Conservation (phyloP, 2,329 filamentous ascomycete species). For the Phaeoacremonium minimum region DNA sequence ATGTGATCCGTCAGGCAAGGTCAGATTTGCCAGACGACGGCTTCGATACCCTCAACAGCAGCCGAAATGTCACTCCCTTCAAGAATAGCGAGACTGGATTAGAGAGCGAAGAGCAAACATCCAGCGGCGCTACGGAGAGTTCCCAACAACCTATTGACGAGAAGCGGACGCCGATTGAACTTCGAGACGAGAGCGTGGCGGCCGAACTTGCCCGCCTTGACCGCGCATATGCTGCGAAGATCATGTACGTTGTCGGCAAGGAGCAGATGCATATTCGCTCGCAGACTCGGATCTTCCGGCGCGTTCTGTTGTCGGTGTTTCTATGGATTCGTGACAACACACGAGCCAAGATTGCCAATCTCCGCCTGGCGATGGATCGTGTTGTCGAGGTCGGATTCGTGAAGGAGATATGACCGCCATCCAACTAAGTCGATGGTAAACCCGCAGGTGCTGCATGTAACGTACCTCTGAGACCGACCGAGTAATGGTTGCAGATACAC, state of each 20-base stretch:
- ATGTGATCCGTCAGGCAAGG: conserved; percentile 31
- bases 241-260: conserved; percentile 55
- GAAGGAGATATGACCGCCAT: conserved; percentile 53
- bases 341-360: conserved; percentile 58
- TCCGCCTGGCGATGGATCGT: conserved; percentile 52
- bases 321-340: conserved; percentile 62
- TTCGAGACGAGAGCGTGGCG: conserved; percentile 18
- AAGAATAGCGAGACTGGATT: neutral
- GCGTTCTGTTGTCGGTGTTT: conserved; percentile 45
- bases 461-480: no score
- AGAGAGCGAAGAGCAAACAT: neutral
- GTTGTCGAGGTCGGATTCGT: conserved; percentile 65
- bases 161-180: conserved; percentile 13
- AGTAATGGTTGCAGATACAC: no score
- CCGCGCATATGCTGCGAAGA: conserved; percentile 39
- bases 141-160: no score
- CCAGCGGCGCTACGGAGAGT: neutral
- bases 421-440: no score
- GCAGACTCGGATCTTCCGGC: conserved; percentile 36
- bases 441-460: no score
- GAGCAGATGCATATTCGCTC: conserved; percentile 49
- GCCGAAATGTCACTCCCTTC: neutral
- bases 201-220: conserved; percentile 40
- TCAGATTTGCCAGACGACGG: conserved; percentile 5
- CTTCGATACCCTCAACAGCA: neutral